Conservation (phyloP, 768 basidiomycete genomes). For the Lentinula detonsa region DNA sequence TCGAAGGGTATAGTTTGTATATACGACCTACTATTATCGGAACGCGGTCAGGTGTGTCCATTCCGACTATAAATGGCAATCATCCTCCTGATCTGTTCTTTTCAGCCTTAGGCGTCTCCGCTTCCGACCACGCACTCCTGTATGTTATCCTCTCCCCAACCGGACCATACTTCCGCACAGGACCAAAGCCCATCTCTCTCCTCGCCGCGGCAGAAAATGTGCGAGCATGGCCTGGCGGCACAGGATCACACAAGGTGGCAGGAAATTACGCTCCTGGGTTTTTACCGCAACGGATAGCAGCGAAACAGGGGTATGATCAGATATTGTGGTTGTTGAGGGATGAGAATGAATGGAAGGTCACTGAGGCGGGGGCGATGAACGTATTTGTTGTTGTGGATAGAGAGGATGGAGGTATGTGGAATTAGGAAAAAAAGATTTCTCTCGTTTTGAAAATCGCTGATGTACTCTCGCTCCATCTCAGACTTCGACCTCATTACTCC, state of each 20-base stretch:
- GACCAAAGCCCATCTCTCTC: constrained; percentile 47
- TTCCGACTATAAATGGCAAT: too few species aligned
- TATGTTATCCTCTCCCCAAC: constrained; percentile 70
- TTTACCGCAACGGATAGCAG: constrained; percentile 57
- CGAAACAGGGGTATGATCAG: constrained; percentile 66
- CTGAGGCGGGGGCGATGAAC: constrained; percentile 76
- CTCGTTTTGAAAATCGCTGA: background rate
- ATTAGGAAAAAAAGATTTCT: background rate
- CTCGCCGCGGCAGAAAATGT: constrained; percentile 34
- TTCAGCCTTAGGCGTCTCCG: constrained; percentile 50
- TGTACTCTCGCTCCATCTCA: constrained; percentile 16
- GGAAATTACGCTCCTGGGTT: constrained; percentile 60
- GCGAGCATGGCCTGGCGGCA: constrained; percentile 54
- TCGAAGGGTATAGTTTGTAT: constrained; percentile 77
- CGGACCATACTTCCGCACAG: constrained; percentile 71
- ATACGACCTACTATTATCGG: constrained; percentile 76
- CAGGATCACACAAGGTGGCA: constrained; percentile 75
- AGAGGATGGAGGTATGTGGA: constrained; percentile 46
- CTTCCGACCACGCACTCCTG: constrained; percentile 65
- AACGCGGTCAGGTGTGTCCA: constrained; percentile 30
- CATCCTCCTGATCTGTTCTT: background rate
- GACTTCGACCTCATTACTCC: constrained; percentile 78
- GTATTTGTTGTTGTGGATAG: constrained; percentile 58
- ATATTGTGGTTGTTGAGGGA: constrained; percentile 73
- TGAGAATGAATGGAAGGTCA: constrained; percentile 20